Evolutionary conservation across 2,329 filamentous ascomycete species (phyloP), one percentile per base, ranked within the genome.

Genomic region (Aureobasidium leucospermi): DNA sequence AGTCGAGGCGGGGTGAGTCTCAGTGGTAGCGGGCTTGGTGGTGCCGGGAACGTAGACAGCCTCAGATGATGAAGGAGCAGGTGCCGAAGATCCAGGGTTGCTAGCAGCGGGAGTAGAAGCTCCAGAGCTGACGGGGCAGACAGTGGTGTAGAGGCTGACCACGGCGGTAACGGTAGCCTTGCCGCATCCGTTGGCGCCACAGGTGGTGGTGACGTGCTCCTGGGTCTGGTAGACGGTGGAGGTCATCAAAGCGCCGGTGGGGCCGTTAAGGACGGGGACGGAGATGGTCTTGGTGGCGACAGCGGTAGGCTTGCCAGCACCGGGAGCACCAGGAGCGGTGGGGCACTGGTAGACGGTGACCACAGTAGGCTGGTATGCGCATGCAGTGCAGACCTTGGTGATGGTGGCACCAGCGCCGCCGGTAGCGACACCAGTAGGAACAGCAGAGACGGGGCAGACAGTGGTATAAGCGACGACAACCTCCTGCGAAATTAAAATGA

Each of bases 101-200:
- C 15, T 11, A 28, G 34, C 34, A 28, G 31, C 6, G 10, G 47
- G 9, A 6, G 19, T 8, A 16, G 53, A 11, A 16, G 32, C 41
- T 19, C 42, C 43, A 39, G 55, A 41, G 45, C 42, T 59, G 23
- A 34, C 39, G 7, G 58, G 58, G 58, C 58, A 60, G 41, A 60
- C 42, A 8, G 58, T 60, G 58, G 58, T 60, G 58, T 60, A 60
- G 15, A 48, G 41, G 28, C 32, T 29, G n/a, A 60, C 42, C 11
- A 55, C 58, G n/a, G 42, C 49, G 15, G 58, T 60, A 19, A 60
- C 58, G 23, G 57, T 59, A 29, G 28, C 38, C 51, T 55, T 55
- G 51, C n/a, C n/a, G 51, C 48, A 52, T 52, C 51, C 51, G 51
- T 55, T 55, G n/a, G 51, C 48, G 34, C 48, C 36, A 36, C 48